Evolutionary conservation across 148 eudicot genomes (phyloP).

Genomic region (Chenopodium suecicum): DNA sequence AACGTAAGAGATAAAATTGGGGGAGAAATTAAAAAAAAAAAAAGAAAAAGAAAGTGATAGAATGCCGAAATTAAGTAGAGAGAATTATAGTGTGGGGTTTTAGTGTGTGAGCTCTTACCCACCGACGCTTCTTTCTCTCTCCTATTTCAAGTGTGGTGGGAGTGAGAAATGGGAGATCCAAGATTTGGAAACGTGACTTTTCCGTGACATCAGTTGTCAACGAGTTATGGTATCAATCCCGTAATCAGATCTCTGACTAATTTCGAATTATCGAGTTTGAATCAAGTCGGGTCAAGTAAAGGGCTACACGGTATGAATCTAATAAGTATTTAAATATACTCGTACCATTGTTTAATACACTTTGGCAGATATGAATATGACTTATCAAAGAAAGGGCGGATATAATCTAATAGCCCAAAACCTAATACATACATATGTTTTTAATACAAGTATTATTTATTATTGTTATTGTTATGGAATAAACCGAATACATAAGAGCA

Average conservation of each 20-base stretch:
- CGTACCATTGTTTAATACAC: no score
- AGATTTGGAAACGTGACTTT: background rate
- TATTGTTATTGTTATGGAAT: no score
- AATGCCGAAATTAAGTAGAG: background rate
- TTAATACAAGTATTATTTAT: no score
- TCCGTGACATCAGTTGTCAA: background rate
- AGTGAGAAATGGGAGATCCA: conserved; percentile 9
- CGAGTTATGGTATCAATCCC: background rate
- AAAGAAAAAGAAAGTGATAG: background rate
- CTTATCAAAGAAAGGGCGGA: no score
- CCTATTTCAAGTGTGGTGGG: no score
- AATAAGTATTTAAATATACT: no score
- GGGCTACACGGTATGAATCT: no score
- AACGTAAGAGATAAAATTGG: conserved; percentile 21
- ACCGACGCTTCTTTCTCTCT: conserved; percentile 26
- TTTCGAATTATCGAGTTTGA: accelerated
- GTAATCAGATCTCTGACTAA: background rate
- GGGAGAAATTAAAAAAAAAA: background rate
- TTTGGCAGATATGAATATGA: no score
- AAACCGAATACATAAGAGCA: no score
- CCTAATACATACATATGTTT: no score
- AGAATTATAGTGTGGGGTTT: background rate
- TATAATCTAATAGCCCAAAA: no score
- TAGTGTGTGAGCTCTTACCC: background rate
- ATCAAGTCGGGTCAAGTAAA: no score